These are phyloP conservation scores for Serendipita sp. DNA, from an alignment of 768 basidiomycete genomes.

Conservation along the genomic window DNA sequence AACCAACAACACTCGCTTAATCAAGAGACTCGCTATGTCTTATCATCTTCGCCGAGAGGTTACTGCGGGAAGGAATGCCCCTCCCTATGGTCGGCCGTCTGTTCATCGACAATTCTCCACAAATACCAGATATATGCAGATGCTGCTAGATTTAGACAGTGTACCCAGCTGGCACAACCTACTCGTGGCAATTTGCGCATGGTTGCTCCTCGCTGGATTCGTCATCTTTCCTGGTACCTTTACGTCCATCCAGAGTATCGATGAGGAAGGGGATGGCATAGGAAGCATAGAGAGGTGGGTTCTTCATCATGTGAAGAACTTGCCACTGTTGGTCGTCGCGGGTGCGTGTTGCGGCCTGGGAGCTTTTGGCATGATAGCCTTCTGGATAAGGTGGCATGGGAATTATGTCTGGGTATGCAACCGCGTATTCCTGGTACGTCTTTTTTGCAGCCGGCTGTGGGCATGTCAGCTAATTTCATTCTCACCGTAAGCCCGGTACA, in stretches of 20 bases:
- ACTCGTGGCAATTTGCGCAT: constrained; percentile 42
- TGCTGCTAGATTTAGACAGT: constrained; percentile 44
- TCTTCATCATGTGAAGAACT: not conserved
- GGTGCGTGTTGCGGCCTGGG: constrained; percentile 42
- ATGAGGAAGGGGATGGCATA: constrained; percentile 25
- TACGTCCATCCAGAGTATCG: constrained; percentile 27
- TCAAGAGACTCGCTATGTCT: too few relatives aligned
- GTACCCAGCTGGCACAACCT: constrained; percentile 37
- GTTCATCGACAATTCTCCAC: constrained; percentile 6
- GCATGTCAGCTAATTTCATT: too few relatives aligned
- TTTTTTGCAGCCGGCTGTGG: not conserved
- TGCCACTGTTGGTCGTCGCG: constrained; percentile 30
- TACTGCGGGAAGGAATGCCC: too few relatives aligned
- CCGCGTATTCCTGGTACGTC: constrained; percentile 32
- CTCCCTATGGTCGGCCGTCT: too few relatives aligned
- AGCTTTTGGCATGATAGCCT: constrained; percentile 36
- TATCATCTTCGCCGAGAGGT: too few relatives aligned
- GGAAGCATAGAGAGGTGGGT: constrained; percentile 14
- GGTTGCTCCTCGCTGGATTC: constrained; percentile 48
- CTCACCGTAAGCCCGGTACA: constrained; percentile 32
- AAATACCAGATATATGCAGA: constrained; percentile 40
- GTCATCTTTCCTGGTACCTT: constrained; percentile 49
- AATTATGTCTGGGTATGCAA: constrained; percentile 47
- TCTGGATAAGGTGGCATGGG: constrained; percentile 43
- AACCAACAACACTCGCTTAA: too few relatives aligned